Percentiles rank a stretch among this genome's conserved stretches.
Evolutionary conservation across 768 basidiomycete species (phyloP).

Genomic region (Kwoniella bestiolae): DNA sequence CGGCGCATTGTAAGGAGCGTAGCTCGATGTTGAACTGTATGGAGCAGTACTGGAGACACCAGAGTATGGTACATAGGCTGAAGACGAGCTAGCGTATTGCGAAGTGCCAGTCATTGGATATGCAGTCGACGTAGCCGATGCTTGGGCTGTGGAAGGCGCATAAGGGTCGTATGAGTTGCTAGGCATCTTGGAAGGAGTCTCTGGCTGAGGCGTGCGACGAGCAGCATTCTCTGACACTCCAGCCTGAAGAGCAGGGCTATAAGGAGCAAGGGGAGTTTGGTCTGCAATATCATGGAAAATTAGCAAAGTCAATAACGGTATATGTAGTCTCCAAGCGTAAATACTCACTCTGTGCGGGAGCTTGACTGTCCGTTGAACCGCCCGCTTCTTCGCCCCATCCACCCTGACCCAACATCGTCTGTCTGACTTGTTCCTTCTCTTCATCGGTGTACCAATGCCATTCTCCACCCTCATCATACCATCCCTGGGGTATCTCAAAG

Average conservation of each 20-base stretch:
- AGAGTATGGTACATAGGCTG: slow-evolving; percentile 20
- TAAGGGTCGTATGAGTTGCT: slow-evolving; percentile 31
- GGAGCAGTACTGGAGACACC: slow-evolving; percentile 17
- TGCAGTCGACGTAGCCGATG: slow-evolving; percentile 2
- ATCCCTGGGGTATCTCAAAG: slow-evolving; percentile 54
- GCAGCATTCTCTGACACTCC: slow-evolving; percentile 42
- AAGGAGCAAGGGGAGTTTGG: neutral
- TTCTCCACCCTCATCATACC: slow-evolving; percentile 53
- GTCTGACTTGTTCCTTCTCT: slow-evolving; percentile 46
- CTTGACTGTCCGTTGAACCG: neutral
- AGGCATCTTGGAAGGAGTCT: slow-evolving; percentile 21
- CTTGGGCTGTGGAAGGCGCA: slow-evolving; percentile 21
- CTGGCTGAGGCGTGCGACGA: slow-evolving; percentile 46
- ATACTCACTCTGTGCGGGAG: slow-evolving; percentile 8
- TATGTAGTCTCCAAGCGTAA: neutral
- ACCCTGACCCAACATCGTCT: slow-evolving; percentile 28
- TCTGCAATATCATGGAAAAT: neutral
- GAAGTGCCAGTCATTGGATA: slow-evolving; percentile 1
- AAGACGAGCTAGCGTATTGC: slow-evolving; percentile 9
- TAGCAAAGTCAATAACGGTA: neutral
- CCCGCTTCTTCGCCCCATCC: neutral
- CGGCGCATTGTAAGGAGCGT: neutral
- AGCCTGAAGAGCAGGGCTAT: slow-evolving; percentile 17
- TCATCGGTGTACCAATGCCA: slow-evolving; percentile 56
- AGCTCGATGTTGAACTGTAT: slow-evolving; percentile 17